Evolutionary conservation across 148 eudicot genomes (phyloP), one percentile per base, ranked within the genome.

Genomic region (Mesembryanthemum crystallinum): DNA sequence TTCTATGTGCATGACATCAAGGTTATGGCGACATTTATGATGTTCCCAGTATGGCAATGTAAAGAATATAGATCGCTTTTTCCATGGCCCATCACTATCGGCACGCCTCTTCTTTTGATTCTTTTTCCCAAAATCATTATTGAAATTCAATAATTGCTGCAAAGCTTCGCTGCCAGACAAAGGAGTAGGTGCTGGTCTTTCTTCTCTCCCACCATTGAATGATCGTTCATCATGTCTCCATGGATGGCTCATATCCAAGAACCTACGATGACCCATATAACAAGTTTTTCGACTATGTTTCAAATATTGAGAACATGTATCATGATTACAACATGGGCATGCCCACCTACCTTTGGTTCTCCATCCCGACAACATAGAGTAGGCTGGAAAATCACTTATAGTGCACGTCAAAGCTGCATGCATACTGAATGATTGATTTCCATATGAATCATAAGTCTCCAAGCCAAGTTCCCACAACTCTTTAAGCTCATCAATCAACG

Each of bases 181-280:
- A 11, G 18, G 24, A 25, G 1, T 9, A 6, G 62, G 43, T 51
- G 74, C 47, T 54, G 20, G 18, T 32, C 43, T 60, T 13, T 58
- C 21, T 17, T 73, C 65, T 49, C 13, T n/a, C 3, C 39, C 32
- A n/a, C 33, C 66, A n/a, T 73, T 59, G 58, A 71, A 71, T 27
- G 62, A 32, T 2, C 4, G 14, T 28, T 20, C 29, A 25, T 73
- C 13, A 33, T 9, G 47, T 24, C 75, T 20, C 28, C 64, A 73
- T 17, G 64, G 66, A 39, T 58, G 75, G 13, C 58, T 23, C 25
- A 20, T 11, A 4, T 37, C 17, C 51, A 59, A 21, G 57, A 58
- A 72, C 23, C 66, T 57, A n/a, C 66, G 29, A 59, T 73, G 75
- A n/a, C 51, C 47, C 33, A 39, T 32, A 21, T 57, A 73, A 25